Percentiles rank a stretch among this genome's conserved stretches.
phyloP scores from a whole-genome alignment of 1,139 yeast genomes.

The Suhomyces bokatorum region DNA sequence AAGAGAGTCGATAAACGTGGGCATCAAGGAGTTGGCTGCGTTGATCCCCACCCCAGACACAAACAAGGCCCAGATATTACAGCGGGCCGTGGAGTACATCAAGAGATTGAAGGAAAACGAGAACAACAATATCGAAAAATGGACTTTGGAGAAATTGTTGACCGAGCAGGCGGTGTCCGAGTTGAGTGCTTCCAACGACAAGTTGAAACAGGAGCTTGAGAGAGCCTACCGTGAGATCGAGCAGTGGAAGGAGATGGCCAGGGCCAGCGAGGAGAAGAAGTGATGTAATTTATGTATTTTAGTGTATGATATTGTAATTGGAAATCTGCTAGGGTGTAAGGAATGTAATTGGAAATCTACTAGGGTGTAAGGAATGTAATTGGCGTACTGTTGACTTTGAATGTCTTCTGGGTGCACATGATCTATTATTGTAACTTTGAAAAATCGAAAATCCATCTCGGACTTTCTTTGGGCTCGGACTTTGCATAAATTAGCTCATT shows the following conservation, averaged over 20 bases:
- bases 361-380: too few relatives aligned
- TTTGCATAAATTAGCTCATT: too few relatives aligned
- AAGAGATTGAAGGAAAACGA: constrained; percentile 86
- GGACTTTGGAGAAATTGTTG: constrained; percentile 88
- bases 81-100: constrained; percentile 86
- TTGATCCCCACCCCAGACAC: constrained; percentile 86
- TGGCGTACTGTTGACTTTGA: too few relatives aligned
- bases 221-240: constrained; percentile 93
- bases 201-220: constrained; percentile 75
- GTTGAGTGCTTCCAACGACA: constrained; percentile 73
- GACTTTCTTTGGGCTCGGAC: too few relatives aligned
- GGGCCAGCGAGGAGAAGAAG: constrained; percentile 26
- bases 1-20: constrained; percentile 87
- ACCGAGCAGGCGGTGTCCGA: constrained; percentile 91
- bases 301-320: constrained; percentile 7
- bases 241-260: constrained; percentile 61
- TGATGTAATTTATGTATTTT: constrained; percentile 8
- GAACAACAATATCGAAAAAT: constrained; percentile 83
- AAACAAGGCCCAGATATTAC: constrained; percentile 86
- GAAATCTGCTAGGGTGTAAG: neutral
- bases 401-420: too few relatives aligned
- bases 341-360: too few relatives aligned
- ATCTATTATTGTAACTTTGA: too few relatives aligned
- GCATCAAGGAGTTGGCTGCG: constrained; percentile 80
- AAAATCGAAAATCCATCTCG: too few relatives aligned